These are phyloP conservation scores for Marasmius fiardii DNA, from an alignment of 1,284 basidiomycete species.

Conservation along the genomic window DNA sequence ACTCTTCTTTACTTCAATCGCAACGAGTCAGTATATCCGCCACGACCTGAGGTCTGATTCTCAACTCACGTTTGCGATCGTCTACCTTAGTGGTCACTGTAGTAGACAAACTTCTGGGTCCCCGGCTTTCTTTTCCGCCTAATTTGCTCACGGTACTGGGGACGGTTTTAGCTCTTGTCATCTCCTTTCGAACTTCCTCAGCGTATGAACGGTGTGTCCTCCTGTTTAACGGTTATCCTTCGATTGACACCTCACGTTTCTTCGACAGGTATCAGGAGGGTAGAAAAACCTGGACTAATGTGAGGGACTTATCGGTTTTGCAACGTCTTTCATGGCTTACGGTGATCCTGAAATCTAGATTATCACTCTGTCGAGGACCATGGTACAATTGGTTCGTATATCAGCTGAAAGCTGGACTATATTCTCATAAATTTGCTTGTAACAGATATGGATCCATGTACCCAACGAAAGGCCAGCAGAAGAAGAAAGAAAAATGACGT, in stretches of 20 bases:
- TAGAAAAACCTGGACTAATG: slow-evolving; percentile 60
- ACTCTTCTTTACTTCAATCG: not conserved
- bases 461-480: slow-evolving; percentile 41
- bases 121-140: slow-evolving; percentile 40
- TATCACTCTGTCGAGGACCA: slow-evolving; percentile 39
- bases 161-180: slow-evolving; percentile 68
- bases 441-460: slow-evolving; percentile 62
- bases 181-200: slow-evolving; percentile 64
- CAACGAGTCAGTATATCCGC: not conserved
- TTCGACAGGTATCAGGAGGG: slow-evolving; percentile 53
- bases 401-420: no score
- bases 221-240: slow-evolving; percentile 38
- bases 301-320: slow-evolving; percentile 27
- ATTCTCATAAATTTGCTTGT: no score
- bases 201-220: slow-evolving; percentile 73
- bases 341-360: not conserved
- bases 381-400: slow-evolving; percentile 44
- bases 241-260: not conserved
- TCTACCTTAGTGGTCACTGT: slow-evolving; percentile 45
- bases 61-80: not conserved
- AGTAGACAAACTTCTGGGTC: slow-evolving; percentile 43
- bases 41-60: not conserved
- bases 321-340: not conserved
- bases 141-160: slow-evolving; percentile 58
- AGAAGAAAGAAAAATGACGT: slow-evolving; percentile 31